Evolutionary conservation across 1,284 basidiomycete genomes (phyloP).

Genomic region (Ustilago bromivora): DNA sequence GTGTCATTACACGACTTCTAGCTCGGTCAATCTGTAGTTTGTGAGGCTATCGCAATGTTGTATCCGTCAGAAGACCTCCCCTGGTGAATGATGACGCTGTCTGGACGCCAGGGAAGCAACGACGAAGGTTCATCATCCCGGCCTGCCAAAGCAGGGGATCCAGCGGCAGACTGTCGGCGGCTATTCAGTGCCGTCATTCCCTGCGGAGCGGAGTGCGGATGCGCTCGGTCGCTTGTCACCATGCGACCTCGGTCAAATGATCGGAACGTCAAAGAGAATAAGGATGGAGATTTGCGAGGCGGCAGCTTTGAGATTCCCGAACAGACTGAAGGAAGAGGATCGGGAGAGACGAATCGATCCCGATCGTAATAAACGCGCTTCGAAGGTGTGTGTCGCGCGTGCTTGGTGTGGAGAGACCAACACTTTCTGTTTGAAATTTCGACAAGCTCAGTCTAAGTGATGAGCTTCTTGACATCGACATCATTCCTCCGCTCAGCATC

Average conservation of each 20-base stretch:
- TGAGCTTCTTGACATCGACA: constrained; percentile 14
- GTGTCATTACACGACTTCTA: too few relatives aligned
- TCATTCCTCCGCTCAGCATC: background rate
- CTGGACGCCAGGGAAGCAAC: too few relatives aligned
- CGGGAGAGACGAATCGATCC: too few relatives aligned
- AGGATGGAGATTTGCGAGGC: background rate
- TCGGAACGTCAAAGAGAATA: background rate
- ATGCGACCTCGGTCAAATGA: background rate
- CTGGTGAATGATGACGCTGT: too few relatives aligned
- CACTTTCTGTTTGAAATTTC: constrained; percentile 18
- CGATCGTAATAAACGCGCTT: too few relatives aligned
- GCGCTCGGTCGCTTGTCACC: background rate
- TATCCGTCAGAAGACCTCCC: too few relatives aligned
- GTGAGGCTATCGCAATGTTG: too few relatives aligned
- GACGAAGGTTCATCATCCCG: too few relatives aligned
- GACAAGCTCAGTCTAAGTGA: background rate
- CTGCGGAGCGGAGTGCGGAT: constrained; percentile 3
- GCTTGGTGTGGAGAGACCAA: constrained; percentile 20
- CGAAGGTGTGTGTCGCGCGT: background rate
- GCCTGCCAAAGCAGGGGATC: too few relatives aligned
- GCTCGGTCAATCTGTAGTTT: too few relatives aligned
- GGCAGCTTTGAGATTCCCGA: background rate
- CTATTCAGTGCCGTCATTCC: background rate
- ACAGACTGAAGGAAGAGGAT: background rate
- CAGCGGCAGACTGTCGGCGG: background rate